Conservation (phyloP, 192 early-diverging fungal genomes). For the Coemansia sp. region DNA sequence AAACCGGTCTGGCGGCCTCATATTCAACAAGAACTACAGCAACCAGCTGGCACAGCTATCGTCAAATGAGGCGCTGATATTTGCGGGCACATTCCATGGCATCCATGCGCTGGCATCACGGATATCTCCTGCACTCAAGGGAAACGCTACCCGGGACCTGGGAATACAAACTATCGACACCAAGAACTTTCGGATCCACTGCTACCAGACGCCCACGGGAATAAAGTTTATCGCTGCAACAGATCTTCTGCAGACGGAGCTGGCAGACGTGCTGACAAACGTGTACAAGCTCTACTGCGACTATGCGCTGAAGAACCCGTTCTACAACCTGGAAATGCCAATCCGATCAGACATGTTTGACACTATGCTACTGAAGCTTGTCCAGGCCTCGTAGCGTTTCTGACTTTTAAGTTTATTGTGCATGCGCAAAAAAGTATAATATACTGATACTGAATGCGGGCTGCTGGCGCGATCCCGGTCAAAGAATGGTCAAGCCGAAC, state of each 20-base stretch:
- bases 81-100: slow-evolving; percentile 97
- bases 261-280: slow-evolving; percentile 54
- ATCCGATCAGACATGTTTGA: slow-evolving; percentile 97
- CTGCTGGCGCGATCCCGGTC: neutral
- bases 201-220: slow-evolving; percentile 93
- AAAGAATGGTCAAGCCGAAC: neutral
- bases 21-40: slow-evolving; percentile 90
- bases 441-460: neutral
- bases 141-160: slow-evolving; percentile 55
- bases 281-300: slow-evolving; percentile 91
- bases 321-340: slow-evolving; percentile 98
- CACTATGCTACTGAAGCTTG: slow-evolving; percentile 56
- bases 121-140: slow-evolving; percentile 72
- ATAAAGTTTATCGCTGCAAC: slow-evolving; percentile 94
- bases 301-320: slow-evolving; percentile 99
- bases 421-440: neutral
- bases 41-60: slow-evolving; percentile 79
- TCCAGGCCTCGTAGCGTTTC: slow-evolving; percentile 11
- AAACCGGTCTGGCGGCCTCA: slow-evolving; percentile 90
- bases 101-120: slow-evolving; percentile 95
- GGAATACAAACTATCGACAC: slow-evolving; percentile 94
- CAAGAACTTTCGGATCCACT: slow-evolving; percentile 86
- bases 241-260: slow-evolving; percentile 69
- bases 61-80: slow-evolving; percentile 95
- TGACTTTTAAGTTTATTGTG: neutral